Conservation (phyloP, 768 basidiomycete species). For the Leucogyrophana mollusca region DNA sequence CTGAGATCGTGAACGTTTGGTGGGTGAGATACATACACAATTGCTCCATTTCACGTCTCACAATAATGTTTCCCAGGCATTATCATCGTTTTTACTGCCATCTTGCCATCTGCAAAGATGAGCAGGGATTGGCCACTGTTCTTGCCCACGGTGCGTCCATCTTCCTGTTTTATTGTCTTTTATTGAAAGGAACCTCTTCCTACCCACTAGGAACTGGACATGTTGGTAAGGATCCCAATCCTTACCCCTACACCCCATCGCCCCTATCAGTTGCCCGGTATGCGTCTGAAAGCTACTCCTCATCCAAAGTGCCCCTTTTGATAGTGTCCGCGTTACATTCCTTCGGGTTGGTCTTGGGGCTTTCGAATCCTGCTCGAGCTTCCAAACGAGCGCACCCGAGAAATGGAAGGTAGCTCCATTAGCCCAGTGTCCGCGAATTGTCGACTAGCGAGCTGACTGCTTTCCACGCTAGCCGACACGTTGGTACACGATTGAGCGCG, state of each 20-base stretch:
- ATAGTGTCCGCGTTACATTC: constrained; percentile 43
- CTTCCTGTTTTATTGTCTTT: not conserved
- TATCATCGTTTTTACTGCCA: constrained; percentile 88
- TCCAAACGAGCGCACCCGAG: constrained; percentile 81
- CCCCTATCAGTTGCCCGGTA: constrained; percentile 53
- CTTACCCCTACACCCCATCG: constrained; percentile 9
- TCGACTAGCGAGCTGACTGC: not conserved
- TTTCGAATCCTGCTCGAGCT: constrained; percentile 59
- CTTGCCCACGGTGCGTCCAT: constrained; percentile 72
- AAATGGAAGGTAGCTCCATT: constrained; percentile 60
- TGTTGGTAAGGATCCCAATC: constrained; percentile 42
- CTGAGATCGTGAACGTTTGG: constrained; percentile 76
- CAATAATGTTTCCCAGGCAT: constrained; percentile 42
- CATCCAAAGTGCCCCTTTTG: constrained; percentile 38
- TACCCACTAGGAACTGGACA: constrained; percentile 71
- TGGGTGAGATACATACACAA: constrained; percentile 16
- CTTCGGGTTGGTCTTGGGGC: constrained; percentile 55
- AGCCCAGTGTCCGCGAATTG: not conserved
- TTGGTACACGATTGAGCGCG: constrained; percentile 79
- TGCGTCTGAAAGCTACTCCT: constrained; percentile 48
- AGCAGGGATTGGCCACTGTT: constrained; percentile 81
- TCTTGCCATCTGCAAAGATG: constrained; percentile 77
- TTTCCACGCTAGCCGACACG: constrained; percentile 62
- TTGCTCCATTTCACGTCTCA: not conserved
- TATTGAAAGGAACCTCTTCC: constrained; percentile 1